Evolutionary conservation across 2,329 filamentous ascomycete species (phyloP), one percentile per base, ranked within the genome.

Genomic region (Lecanicillium sp.): DNA sequence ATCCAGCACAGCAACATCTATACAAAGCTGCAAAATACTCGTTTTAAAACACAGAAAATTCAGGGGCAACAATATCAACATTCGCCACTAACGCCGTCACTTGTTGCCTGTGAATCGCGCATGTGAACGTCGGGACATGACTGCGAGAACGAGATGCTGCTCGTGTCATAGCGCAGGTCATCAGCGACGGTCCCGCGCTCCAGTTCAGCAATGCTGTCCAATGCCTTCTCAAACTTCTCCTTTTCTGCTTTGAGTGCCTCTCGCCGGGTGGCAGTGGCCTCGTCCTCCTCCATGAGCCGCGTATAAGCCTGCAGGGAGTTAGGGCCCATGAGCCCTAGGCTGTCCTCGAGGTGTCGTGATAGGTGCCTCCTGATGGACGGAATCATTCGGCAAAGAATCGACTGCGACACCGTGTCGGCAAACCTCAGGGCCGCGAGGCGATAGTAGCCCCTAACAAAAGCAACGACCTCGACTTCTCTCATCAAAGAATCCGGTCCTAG

Each of bases 361-460:
- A 72, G 59, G 7, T 59, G 48, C 2, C 49, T 43, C 8, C 63
- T 57, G 6, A 74, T 61, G 3, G 59, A 53, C 0, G 71, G 70
- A 5, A 75, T 61, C 52, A 73, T 62, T 4, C 68, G 65, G 9
- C 67, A 69, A 10, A 68, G 62, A 39, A 74, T 56, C 34, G 68
- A 61, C 17, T 74, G 62, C 2, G 65, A 59, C 6, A 68, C 61
- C 3, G 60, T 56, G 40, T 88, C 82, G 1, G 77, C 67, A 48
- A 87, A 83, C 2, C 82, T 72, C 25, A 69, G 61, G 0, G 77
- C 72, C 0, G 84, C 81, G 4, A 81, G 72, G 33, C 75, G 68
- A 51, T 88, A 88, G 55, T 87, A 88, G 0, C 74, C 81, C 0
- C 80, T 66, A 32, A 85, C 69, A 4, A 77, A 77, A 0, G 78